A percentile compares a stretch with the other conserved stretches of the same genome.
These are phyloP conservation scores for Cucurbita pepo DNA, from an alignment of 306 rosid species.

Conservation along the genomic window DNA sequence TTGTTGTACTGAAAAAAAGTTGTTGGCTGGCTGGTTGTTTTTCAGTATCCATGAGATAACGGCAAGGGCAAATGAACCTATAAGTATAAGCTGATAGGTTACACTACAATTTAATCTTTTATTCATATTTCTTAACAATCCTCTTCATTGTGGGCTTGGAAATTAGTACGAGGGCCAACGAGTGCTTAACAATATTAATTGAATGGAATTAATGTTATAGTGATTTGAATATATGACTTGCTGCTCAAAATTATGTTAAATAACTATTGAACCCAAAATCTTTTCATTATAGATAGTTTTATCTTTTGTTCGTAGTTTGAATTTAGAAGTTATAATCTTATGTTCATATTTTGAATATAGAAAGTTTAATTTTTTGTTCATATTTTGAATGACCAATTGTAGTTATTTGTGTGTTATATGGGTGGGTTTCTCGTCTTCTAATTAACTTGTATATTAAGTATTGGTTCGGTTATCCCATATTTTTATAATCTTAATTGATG, in stretches of 20 bases:
- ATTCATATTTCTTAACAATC: too few species aligned
- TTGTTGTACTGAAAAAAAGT: too few species aligned
- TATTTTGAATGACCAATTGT: background rate
- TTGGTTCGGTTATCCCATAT: background rate
- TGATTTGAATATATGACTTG: background rate
- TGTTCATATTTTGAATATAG: background rate
- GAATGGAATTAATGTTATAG: background rate
- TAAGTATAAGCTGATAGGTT: too few species aligned
- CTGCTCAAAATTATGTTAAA: background rate
- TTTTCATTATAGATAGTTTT: background rate
- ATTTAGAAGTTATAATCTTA: background rate
- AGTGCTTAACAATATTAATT: background rate
- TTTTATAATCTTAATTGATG: background rate
- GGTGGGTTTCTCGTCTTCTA: background rate
- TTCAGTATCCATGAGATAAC: too few species aligned
- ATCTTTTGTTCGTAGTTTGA: background rate
- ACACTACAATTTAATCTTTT: too few species aligned
- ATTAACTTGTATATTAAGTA: background rate
- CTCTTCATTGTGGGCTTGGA: too few species aligned
- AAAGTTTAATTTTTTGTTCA: background rate
- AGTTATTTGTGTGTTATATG: background rate
- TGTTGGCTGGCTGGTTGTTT: too few species aligned
- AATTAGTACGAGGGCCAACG: background rate
- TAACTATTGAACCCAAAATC: background rate
- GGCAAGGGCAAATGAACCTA: too few species aligned